Base-by-base conservation (phyloP, 306 rosid species). In the Datisca glomerata region DNA sequence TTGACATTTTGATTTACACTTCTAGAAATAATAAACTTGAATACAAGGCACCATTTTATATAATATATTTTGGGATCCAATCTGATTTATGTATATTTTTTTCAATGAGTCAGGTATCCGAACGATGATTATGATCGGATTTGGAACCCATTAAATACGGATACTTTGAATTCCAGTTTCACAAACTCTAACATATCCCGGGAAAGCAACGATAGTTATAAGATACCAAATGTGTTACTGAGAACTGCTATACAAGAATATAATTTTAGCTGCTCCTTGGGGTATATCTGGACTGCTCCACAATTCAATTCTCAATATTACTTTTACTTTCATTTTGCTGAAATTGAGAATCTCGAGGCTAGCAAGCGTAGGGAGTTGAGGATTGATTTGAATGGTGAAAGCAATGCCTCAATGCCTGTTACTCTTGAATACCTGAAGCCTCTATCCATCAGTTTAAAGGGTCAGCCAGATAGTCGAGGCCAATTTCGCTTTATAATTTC, bases 271-370 rank as follows among this genome's bases (percentile, higher is more conserved):
- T 12, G 44, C 24, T 48, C 47, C 35, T 51, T 61, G 6, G 15
- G 35, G 28, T 33, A 29, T 5, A 9, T 19, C 18, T 49, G 6
- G 62, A 39, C 10, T 12, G 5, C n/a, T 5, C 37, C 16, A 25
- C 19, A 3, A 39, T 40, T 28, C 6, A 38, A 29, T 25, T 19
- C 46, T 3, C 28, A 11, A 24, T 27, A 41, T 43, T 48, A 14
- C 21, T 29, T 63, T 33, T 55, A 42, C 47, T 63, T 63, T 45
- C 69, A 63, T 53, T 63, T 63, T 42, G 27, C 40, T 56, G 69
- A 55, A 27, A 41, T 42, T 19, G 17, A 47, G 9, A 10, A 42
- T 33, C 47, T 55, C 41, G n/a, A 19, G 12, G 53, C 25, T 5
- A 33, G 57, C 4, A 12, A 34, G 11, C 46, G 14, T 36, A 49